Base-by-base conservation (phyloP, 805 yeast species). In the Candida taoyuanica region DNA sequence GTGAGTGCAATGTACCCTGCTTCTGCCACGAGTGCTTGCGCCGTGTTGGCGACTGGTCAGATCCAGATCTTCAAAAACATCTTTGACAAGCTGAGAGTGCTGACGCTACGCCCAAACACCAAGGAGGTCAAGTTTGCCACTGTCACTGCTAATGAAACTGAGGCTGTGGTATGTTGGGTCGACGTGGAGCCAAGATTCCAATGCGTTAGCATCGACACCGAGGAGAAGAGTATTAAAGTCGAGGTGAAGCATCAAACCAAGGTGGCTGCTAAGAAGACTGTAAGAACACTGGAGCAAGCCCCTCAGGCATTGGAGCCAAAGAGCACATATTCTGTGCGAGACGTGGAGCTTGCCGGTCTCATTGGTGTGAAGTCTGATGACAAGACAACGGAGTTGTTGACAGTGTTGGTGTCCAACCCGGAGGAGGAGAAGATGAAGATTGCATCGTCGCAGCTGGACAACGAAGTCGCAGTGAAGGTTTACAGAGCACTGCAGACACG, bases 401-500 rank as follows among this genome's bases (percentile, higher is more conserved):
- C 47, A 14, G 28, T 47, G 9, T 35, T 49, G 6, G 45, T 47
- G n/a, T 52, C 59, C 20, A 52, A 53, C 29, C 29, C 60, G 3
- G 69, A 68, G 32, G 63, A 68, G 12, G 61, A 48, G 7, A 62
- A 62, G 52, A 67, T 72, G 49, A 62, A 67, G 50, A 44, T 59
- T 5, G 59, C 74, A 3, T 64, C 68, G 29, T 62, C 63, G 31
- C 42, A 39, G 9, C 60, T 72, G 14, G 60, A 68, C 20, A 67
- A 73, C 7, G 55, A 61, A 1, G 62, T 65, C 21, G 68, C 74
- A 2, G 53, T 65, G 1, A 46, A 50, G 5, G 49, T 83, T 3
- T 69, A 77, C 51, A 76, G 67, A 47, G 58, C 59, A 29, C 58
- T 75, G 19, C 70, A 75, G 4, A 65, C 64, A 27, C 62, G 67